Evolutionary conservation across 176 grass and related monocot genomes (phyloP), one percentile per base, ranked within the genome.

Genomic region (Olyra latifolia): DNA sequence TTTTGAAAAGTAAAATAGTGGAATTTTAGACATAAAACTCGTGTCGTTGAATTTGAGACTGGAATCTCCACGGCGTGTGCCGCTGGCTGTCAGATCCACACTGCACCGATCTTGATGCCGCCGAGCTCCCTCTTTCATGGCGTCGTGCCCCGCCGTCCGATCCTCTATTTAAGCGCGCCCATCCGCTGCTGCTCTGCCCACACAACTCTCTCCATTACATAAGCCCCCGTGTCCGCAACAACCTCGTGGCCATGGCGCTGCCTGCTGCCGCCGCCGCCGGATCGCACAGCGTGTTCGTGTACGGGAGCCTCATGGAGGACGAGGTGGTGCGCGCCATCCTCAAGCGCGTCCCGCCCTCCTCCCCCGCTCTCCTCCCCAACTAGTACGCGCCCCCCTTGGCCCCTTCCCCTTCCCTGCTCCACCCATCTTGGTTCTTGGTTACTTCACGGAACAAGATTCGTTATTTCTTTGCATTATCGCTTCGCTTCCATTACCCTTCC

Each of bases 251-350:
- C 87, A 89, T 89, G 87, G 87, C 70, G 20, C 13, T 53, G 7
- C 56, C 82, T 2, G 6, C 76, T 11, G 14, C 13, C 52, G 6
- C 75, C 46, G 32, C 54, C 28, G 62, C 74, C 46, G 91, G 83
- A 9, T 8, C 71, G 71, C 90, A 89, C 90, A 91, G 11, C 81
- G 92, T 98, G 62, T 98, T 98, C 79, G 92, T 95, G 8, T 98
- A 98, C 88, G 96, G 90, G 63, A 98, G 88, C 78, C 86, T 98
- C 17, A 90, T 95, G 88, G 75, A 69, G 17, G 96, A 93, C 19
- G 90, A 95, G 83, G 92, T 98, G 39, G 86, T 95, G 60, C 78
- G 60, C 38, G 75, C 87, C 70, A 75, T 98, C 57, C 84, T 98
- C 90, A 85, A 88, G 69, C 92, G 90, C 90, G 80, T 95, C 45